Conservation (phyloP, 352 stramenopile species). For the Elongisporangium undulatum region DNA sequence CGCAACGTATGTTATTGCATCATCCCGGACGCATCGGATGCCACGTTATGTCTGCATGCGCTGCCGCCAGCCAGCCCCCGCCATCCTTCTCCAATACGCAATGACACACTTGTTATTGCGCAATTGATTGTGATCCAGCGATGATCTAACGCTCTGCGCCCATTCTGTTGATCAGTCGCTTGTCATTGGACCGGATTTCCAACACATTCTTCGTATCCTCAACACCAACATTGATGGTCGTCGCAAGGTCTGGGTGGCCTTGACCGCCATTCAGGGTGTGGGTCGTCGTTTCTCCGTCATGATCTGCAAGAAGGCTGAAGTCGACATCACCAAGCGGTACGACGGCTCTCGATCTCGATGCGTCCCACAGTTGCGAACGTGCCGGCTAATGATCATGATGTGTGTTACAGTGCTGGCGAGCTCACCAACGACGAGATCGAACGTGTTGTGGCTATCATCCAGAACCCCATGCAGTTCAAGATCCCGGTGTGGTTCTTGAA, state of each 20-base stretch:
- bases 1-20: not conserved
- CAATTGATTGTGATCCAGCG: not conserved
- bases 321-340: slow-evolving; percentile 97
- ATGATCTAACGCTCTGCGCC: slow-evolving; percentile 8
- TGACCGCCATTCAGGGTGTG: slow-evolving; percentile 85
- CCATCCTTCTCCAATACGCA: not conserved
- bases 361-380: not conserved
- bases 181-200: slow-evolving; percentile 96
- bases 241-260: slow-evolving; percentile 88
- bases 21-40: not conserved
- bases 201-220: slow-evolving; percentile 99
- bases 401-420: slow-evolving; percentile 87
- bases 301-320: slow-evolving; percentile 99
- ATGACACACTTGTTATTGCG: not conserved
- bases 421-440: slow-evolving; percentile 99
- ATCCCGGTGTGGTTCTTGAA: slow-evolving; percentile 99
- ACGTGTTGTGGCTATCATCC: slow-evolving; percentile 99
- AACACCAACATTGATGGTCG: slow-evolving; percentile 99
- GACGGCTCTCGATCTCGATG: slow-evolving; percentile 1
- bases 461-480: slow-evolving; percentile 99
- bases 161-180: slow-evolving; percentile 48
- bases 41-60: not conserved
- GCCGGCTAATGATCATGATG: not conserved
- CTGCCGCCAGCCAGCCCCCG: not conserved
- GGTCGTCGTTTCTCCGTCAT: slow-evolving; percentile 85